A percentile compares a stretch with the other conserved stretches of the same genome.
Evolutionary conservation across 495 filamentous ascomycete genomes (phyloP).

Genomic region (Neurospora cerealis): DNA sequence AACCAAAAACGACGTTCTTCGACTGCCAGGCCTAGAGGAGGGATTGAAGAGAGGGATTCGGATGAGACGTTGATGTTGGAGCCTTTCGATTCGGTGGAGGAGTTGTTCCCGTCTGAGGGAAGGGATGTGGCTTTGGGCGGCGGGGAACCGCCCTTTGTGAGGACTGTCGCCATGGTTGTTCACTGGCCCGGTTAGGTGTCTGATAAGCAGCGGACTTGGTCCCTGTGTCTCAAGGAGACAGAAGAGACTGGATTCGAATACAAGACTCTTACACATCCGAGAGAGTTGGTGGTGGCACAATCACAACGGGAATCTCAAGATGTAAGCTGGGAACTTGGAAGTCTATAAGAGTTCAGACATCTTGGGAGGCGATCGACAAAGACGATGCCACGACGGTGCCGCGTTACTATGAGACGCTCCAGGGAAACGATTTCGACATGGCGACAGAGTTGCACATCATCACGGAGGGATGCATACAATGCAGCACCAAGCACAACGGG

Average conservation of each 20-base stretch:
- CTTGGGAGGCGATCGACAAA: neutral
- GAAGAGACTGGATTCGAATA: neutral
- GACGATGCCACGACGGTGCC: neutral
- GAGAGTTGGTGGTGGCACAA: neutral
- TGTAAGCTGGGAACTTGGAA: neutral
- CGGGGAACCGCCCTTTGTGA: neutral
- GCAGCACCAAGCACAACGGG: neutral
- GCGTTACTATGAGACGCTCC: neutral
- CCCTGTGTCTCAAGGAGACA: neutral
- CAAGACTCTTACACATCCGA: neutral
- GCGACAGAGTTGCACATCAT: conserved; percentile 3
- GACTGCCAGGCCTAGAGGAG: conserved; percentile 27
- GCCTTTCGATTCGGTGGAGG: neutral
- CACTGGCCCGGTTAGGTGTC: neutral
- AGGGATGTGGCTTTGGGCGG: neutral
- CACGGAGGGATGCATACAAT: neutral
- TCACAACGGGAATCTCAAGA: neutral
- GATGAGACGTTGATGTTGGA: conserved; percentile 7
- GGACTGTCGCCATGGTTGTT: conserved; percentile 15
- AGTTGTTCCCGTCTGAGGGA: neutral
- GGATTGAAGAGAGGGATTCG: conserved; percentile 13
- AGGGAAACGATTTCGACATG: neutral
- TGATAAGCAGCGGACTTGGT: neutral
- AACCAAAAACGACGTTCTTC: conserved; percentile 36
- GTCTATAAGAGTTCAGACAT: neutral